These are phyloP conservation scores for Tolypocladium tropicale DNA, from an alignment of 2,329 filamentous ascomycete genomes.

Conservation along the genomic window DNA sequence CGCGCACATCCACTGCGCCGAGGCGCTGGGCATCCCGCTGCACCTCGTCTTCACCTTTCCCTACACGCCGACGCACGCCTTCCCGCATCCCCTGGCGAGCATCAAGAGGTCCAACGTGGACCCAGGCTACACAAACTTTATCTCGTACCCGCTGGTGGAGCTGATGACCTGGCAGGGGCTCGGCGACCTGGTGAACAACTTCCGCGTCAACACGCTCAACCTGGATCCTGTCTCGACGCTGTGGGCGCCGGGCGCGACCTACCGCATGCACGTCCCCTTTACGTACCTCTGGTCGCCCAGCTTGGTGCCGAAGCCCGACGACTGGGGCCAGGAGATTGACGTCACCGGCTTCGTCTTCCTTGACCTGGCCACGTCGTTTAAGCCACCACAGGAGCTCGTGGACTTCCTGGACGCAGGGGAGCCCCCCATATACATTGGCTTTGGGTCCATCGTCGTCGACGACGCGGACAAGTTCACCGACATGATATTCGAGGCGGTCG, in stretches of 20 bases:
- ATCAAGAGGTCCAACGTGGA: conserved; percentile 66
- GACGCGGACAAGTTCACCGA: conserved; percentile 58
- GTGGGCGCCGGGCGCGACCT: conserved; percentile 66
- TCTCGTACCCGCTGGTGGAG: conserved; percentile 70
- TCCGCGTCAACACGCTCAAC: conserved; percentile 57
- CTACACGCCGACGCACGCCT: conserved; percentile 64
- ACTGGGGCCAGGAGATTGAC: conserved; percentile 62
- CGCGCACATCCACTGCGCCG: conserved; percentile 69
- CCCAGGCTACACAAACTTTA: conserved; percentile 65
- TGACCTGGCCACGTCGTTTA: conserved; percentile 52
- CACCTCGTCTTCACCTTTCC: conserved; percentile 88
- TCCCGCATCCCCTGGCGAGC: conserved; percentile 68
- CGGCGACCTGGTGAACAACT: conserved; percentile 67
- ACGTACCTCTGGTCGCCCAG: conserved; percentile 64
- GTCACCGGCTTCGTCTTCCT: conserved; percentile 73
- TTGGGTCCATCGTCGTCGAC: conserved; percentile 67
- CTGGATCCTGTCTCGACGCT: conserved; percentile 66
- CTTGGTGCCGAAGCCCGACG: conserved; percentile 54
- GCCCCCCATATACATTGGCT: conserved; percentile 62
- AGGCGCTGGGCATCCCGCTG: conserved; percentile 65
- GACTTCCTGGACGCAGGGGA: conserved; percentile 47
- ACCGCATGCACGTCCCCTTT: conserved; percentile 63
- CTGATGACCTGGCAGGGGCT: conserved; percentile 89
- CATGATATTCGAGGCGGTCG: conserved; percentile 61
- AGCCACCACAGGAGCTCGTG: conserved; percentile 43